Evolutionary conservation across 345 rosid species (phyloP).

Genomic region (Tarenaya hassleriana): DNA sequence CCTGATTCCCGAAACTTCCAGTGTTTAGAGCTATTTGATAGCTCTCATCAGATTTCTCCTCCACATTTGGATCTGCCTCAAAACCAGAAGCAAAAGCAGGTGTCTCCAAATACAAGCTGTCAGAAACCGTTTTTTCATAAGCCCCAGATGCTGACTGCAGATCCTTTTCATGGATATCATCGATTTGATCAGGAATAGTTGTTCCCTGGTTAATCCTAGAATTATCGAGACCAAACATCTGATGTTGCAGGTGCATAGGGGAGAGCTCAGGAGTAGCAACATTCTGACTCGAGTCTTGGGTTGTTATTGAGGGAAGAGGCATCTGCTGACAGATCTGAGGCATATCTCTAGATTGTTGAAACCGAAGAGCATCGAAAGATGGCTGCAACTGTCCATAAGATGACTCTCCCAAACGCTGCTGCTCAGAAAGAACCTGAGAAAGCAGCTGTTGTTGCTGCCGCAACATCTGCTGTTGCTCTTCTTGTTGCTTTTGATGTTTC

Average conservation of each 20-base stretch:
- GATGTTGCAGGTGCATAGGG: conserved; percentile 43
- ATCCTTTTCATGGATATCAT: conserved; percentile 36
- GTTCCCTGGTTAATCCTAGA: conserved; percentile 34
- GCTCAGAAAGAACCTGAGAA: conserved; percentile 63
- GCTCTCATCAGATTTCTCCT: conserved; percentile 21
- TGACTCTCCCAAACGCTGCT: conserved; percentile 55
- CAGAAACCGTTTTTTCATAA: conserved; percentile 32
- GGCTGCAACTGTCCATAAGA: conserved; percentile 51
- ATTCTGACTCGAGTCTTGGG: conserved; percentile 33
- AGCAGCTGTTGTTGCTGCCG: conserved; percentile 66
- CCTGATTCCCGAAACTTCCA: conserved; percentile 27
- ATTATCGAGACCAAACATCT: conserved; percentile 38
- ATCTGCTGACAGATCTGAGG: conserved; percentile 46
- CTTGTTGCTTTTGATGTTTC: conserved; percentile 74
- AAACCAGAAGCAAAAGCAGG: conserved; percentile 28
- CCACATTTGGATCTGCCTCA: conserved; percentile 22
- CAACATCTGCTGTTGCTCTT: conserved; percentile 78
- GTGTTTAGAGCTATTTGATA: conserved; percentile 22
- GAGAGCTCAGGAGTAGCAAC: conserved; percentile 37
- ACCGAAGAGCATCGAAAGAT: conserved; percentile 46
- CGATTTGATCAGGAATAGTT: conserved; percentile 30
- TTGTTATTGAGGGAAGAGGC: conserved; percentile 36
- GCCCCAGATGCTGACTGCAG: conserved; percentile 19
- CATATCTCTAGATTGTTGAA: conserved; percentile 47
- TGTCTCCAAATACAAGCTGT: conserved; percentile 30